Evolutionary conservation across 108 stramenopile species (phyloP).

Genomic region (Fragilaria crotonensis): DNA sequence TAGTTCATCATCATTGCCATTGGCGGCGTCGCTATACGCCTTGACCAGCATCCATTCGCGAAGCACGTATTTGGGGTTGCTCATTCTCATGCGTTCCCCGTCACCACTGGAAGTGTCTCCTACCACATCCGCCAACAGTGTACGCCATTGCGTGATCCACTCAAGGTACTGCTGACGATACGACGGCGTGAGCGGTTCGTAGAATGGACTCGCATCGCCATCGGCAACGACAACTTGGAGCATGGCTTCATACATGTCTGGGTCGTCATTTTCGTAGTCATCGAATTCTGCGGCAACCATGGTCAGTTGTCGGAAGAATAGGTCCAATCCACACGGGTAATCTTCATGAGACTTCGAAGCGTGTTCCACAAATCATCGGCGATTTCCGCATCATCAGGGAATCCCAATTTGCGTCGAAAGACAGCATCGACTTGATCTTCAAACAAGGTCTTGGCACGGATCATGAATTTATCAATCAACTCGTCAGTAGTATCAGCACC

Average conservation of each 20-base stretch:
- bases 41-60: slow-evolving; percentile 87
- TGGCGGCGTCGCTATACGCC: slow-evolving; percentile 67
- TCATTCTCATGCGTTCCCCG: slow-evolving; percentile 43
- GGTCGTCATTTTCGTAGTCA: slow-evolving; percentile 24
- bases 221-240: slow-evolving; percentile 38
- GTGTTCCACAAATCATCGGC: slow-evolving; percentile 61
- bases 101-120: slow-evolving; percentile 6
- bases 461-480: slow-evolving; percentile 29
- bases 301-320: slow-evolving; percentile 72
- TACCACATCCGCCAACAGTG: slow-evolving; percentile 11
- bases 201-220: slow-evolving; percentile 44
- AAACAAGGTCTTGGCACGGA: slow-evolving; percentile 47
- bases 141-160: slow-evolving; percentile 70
- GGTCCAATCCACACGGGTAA: slow-evolving; percentile 71
- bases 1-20: slow-evolving; percentile 29
- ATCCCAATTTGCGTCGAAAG: slow-evolving; percentile 58
- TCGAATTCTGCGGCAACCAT: slow-evolving; percentile 49
- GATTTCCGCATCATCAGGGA: slow-evolving; percentile 31
- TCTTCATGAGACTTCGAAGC: slow-evolving; percentile 39
- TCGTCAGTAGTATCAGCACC: slow-evolving; percentile 27
- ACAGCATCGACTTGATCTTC: slow-evolving; percentile 34
- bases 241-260: slow-evolving; percentile 70
- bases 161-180: slow-evolving; percentile 25
- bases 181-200: slow-evolving; percentile 44
- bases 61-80: slow-evolving; percentile 77